These are phyloP conservation scores for Kodamaea suecica DNA, from an alignment of 1,139 yeast species.

Conservation along the genomic window DNA sequence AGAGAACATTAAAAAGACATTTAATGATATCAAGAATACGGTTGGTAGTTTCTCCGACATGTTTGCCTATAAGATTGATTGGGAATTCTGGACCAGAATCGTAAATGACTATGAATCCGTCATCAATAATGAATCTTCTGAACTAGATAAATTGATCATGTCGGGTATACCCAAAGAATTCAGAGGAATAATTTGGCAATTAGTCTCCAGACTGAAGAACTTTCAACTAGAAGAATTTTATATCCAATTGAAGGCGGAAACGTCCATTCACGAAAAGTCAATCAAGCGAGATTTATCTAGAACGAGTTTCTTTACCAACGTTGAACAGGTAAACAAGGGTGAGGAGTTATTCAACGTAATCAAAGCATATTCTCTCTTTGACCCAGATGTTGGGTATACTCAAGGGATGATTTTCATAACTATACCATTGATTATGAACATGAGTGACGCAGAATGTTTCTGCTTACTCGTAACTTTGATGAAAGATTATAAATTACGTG, in stretches of 20 bases:
- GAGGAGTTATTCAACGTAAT: slow-evolving; percentile 70
- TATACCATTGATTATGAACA: slow-evolving; percentile 77
- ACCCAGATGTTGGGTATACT: slow-evolving; percentile 93
- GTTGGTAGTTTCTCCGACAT: slow-evolving; percentile 43
- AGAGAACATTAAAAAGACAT: slow-evolving; percentile 58
- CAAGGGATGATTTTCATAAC: slow-evolving; percentile 96
- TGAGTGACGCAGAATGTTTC: slow-evolving; percentile 83
- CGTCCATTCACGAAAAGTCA: slow-evolving; percentile 68
- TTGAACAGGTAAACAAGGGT: slow-evolving; percentile 47
- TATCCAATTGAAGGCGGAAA: slow-evolving; percentile 46
- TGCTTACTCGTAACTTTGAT: slow-evolving; percentile 75
- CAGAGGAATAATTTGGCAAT: slow-evolving; percentile 90
- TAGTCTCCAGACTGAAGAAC: slow-evolving; percentile 78
- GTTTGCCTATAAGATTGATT: slow-evolving; percentile 49
- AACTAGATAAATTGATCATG: slow-evolving; percentile 58
- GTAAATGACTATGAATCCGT: slow-evolving; percentile 69
- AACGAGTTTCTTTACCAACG: slow-evolving; percentile 74
- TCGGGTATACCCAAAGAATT: slow-evolving; percentile 81
- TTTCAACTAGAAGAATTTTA: slow-evolving; percentile 69
- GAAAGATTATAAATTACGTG: slow-evolving; percentile 78
- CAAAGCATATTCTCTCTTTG: slow-evolving; percentile 81
- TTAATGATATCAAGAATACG: slow-evolving; percentile 50
- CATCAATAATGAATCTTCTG: slow-evolving; percentile 60
- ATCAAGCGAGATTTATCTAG: slow-evolving; percentile 81
- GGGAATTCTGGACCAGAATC: slow-evolving; percentile 88